phyloP scores from a whole-genome alignment of 352 stramenopile genomes.

The Peronospora destructor region DNA sequence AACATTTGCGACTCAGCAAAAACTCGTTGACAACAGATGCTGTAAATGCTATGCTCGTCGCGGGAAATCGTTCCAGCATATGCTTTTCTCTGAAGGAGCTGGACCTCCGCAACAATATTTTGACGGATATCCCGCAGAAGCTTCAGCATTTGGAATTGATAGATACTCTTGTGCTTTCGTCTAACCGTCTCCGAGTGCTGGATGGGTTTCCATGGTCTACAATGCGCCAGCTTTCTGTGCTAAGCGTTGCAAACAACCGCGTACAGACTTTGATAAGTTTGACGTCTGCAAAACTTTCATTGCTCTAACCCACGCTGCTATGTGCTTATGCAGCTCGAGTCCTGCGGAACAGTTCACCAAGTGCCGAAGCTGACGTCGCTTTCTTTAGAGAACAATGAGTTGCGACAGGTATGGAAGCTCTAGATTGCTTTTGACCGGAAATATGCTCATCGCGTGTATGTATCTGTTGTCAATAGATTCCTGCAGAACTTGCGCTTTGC shows the following conservation, averaged over 20 bases:
- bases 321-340: slow-evolving; percentile 39
- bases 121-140: slow-evolving; percentile 41
- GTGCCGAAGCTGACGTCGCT: slow-evolving; percentile 56
- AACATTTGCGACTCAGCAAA: slow-evolving; percentile 63
- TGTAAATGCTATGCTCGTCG: slow-evolving; percentile 38
- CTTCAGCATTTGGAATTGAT: slow-evolving; percentile 41
- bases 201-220: slow-evolving; percentile 50
- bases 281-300: background rate
- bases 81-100: slow-evolving; percentile 55
- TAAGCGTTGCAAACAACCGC: slow-evolving; percentile 63
- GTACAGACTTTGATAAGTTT: slow-evolving; percentile 19
- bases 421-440: background rate
- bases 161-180: slow-evolving; percentile 64
- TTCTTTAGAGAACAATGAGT: slow-evolving; percentile 79
- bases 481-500: slow-evolving; percentile 48
- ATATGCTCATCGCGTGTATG: background rate
- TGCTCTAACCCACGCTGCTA: slow-evolving; percentile 3
- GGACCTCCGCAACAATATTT: slow-evolving; percentile 63
- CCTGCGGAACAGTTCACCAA: slow-evolving; percentile 54
- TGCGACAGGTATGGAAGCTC: slow-evolving; percentile 43
- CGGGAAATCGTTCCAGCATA: slow-evolving; percentile 22
- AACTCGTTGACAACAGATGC: slow-evolving; percentile 57
- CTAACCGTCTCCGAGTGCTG: slow-evolving; percentile 51
- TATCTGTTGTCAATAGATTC: slow-evolving; percentile 39
- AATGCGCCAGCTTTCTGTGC: slow-evolving; percentile 56